Evolutionary conservation across 768 basidiomycete genomes (phyloP), one percentile per base, ranked within the genome.

Genomic region (Naganishia antarctica): DNA sequence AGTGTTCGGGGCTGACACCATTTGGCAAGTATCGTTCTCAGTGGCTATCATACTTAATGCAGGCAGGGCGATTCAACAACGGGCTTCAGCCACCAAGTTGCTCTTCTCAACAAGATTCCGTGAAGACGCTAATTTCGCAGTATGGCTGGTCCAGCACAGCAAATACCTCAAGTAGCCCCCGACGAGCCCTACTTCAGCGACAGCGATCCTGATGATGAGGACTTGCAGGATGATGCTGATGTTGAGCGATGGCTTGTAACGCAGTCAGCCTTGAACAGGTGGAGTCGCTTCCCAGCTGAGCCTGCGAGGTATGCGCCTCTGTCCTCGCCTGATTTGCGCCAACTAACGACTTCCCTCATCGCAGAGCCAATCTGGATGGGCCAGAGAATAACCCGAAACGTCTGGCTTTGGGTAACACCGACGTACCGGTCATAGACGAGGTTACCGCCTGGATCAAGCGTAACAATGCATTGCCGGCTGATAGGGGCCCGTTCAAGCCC

Each of bases 361-460:
- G 16, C 21, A 57, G 53, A 40, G 53, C 53, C 23, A 57, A 40
- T 40, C 37, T 57, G 32, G 53, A 57, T 26, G 53, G 53, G 25
- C 53, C 21, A 15, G 15, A 57, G 25, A 57, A 40, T 21, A 50
- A 59, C 37, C 50, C 63, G n/a, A 64, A 64, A 28, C 26, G 31
- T 9, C 53, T 64, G 11, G 21, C 63, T 9, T 13, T 64, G 21
- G 57, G 63, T 18, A 53, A 64, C 51, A 31, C 53, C 6, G 47
- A 21, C 15, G 43, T 58, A 13, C 63, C 63, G 3, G 63, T 64
- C 21, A 47, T 58, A 45, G 63, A 64, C 25, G 63, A 64, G 53
- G 41, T 64, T 16, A 46, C 43, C 7, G 28, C 44, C 12, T 64
- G 63, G 63, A 58, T 64, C 28, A 58, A 59, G 46, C 51, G 51